phyloP scores from a whole-genome alignment of 192 early-diverging fungal genomes.

The Rhizophagus prolifer region DNA sequence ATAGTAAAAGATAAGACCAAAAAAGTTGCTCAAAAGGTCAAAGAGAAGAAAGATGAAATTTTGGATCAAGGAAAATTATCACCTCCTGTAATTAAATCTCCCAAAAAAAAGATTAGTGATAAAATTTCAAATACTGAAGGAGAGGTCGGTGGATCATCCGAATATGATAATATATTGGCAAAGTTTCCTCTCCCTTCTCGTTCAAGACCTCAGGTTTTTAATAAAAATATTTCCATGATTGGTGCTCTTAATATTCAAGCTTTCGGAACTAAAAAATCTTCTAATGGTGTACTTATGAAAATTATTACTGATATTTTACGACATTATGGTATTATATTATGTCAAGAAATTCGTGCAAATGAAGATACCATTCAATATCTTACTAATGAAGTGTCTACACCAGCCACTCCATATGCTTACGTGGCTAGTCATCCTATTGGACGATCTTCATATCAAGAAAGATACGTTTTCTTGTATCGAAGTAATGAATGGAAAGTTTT shows the following conservation, averaged over 20 bases:
- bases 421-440: conserved; percentile 26
- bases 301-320: conserved; percentile 27
- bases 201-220: background rate
- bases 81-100: background rate
- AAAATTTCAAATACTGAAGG: background rate
- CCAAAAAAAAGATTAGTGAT: background rate
- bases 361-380: conserved; percentile 16
- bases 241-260: conserved; percentile 30
- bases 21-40: background rate
- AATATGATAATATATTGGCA: background rate
- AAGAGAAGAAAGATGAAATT: background rate
- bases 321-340: conserved; percentile 24
- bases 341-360: conserved; percentile 26
- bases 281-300: conserved; percentile 6
- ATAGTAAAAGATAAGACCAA: background rate
- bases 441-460: conserved; percentile 22
- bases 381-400: background rate
- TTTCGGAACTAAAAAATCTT: conserved; percentile 24
- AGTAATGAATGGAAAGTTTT: conserved; percentile 25
- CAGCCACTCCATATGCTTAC: conserved; percentile 18
- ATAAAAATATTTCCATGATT: conserved; percentile 14
- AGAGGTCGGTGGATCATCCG: background rate
- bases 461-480: conserved; percentile 26
- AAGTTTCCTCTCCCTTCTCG: conserved; percentile 13
- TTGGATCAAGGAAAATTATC: background rate